phyloP scores from a whole-genome alignment of 169 alveolate species.

The Eimeria zaria region DNA sequence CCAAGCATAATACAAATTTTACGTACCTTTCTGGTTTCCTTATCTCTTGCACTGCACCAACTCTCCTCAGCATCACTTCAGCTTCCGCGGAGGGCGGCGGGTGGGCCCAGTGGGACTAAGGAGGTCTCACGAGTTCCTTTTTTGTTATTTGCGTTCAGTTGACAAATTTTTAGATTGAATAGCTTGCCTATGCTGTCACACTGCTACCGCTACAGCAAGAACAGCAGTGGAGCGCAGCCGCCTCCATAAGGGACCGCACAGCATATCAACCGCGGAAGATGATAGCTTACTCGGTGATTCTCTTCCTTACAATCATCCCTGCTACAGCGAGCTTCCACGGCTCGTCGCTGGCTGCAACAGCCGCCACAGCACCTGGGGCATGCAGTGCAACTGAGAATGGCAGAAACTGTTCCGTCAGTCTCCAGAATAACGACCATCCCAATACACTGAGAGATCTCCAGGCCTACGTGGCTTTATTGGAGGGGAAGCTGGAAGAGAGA shows the following conservation, averaged over 20 bases:
- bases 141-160: background rate
- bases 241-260: background rate
- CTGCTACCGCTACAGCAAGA: constrained; percentile 17
- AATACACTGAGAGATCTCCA: constrained; percentile 13
- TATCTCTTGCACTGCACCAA: background rate
- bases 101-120: background rate
- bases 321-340: background rate
- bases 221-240: constrained; percentile 25
- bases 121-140: background rate
- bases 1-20: background rate
- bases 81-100: background rate
- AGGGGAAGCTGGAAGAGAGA: constrained; percentile 51
- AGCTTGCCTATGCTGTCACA: background rate
- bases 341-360: background rate
- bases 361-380: background rate
- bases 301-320: background rate
- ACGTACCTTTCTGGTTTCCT: background rate
- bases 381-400: background rate
- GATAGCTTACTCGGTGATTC: background rate
- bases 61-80: background rate
- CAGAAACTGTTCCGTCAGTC: background rate
- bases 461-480: constrained; percentile 50
- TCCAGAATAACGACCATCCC: background rate
- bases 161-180: background rate
- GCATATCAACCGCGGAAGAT: background rate